A percentile compares a stretch with the other conserved stretches of the same genome.
These are phyloP conservation scores for Hamamelis virginiana DNA, from an alignment of 164 flowering plant species.

Conservation along the genomic window DNA sequence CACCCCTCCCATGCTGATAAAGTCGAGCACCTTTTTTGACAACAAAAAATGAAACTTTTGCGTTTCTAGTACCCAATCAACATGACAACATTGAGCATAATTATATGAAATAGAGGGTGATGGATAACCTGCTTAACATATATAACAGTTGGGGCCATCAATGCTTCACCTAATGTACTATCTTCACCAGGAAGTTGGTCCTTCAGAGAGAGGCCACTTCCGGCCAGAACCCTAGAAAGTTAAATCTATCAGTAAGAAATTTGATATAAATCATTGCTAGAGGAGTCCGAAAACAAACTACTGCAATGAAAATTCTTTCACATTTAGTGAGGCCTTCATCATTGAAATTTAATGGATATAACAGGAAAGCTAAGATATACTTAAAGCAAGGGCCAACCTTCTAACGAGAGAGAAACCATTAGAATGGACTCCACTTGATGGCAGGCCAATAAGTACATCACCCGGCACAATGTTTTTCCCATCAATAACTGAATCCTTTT, in stretches of 20 bases:
- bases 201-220: constrained; percentile 70
- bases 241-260: neutral
- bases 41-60: neutral
- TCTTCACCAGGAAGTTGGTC: constrained; percentile 69
- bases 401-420: constrained; percentile 98
- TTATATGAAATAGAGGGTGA: constrained; percentile 2
- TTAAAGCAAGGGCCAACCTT: constrained; percentile 49
- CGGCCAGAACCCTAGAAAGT: constrained; percentile 61
- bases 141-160: constrained; percentile 92
- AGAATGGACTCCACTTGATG: constrained; percentile 96
- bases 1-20: constrained; percentile 83
- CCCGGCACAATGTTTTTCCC: constrained; percentile 81
- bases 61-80: neutral
- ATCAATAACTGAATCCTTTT: constrained; percentile 79
- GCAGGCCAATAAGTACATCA: constrained; percentile 88
- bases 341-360: neutral
- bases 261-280: neutral
- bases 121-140: constrained; percentile 85
- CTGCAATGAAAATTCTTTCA: neutral
- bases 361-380: neutral
- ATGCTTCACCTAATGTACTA: constrained; percentile 70
- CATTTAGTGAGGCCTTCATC: neutral
- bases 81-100: neutral
- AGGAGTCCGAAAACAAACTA: neutral
- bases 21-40: constrained; percentile 64